These are phyloP conservation scores for Cyberlindnera misumaiensis DNA, from an alignment of 805 yeast genomes.

Conservation along the genomic window DNA sequence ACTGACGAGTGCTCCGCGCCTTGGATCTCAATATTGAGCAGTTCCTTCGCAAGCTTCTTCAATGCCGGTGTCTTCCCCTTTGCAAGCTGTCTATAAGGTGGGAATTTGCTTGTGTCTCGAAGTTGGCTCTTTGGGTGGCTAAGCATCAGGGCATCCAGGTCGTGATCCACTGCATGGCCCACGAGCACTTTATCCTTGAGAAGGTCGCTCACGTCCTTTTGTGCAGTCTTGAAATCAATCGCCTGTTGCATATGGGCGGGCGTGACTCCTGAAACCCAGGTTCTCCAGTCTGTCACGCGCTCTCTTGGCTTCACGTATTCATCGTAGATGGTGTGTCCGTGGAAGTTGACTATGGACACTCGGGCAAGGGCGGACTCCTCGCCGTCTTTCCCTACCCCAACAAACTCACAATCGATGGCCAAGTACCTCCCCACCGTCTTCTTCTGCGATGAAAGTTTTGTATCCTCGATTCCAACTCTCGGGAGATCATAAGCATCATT, in stretches of 20 bases:
- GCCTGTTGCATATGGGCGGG: conserved; percentile 68
- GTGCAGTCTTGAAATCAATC: conserved; percentile 60
- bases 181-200: conserved; percentile 54
- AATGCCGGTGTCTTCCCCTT: conserved; percentile 69
- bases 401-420: conserved; percentile 92
- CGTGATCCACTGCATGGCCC: conserved; percentile 84
- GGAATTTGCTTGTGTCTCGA: conserved; percentile 68
- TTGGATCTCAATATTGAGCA: conserved; percentile 60
- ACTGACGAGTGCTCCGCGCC: conserved; percentile 76
- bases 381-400: conserved; percentile 80
- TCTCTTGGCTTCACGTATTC: conserved; percentile 69
- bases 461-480: conserved; percentile 4
- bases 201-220: conserved; percentile 43
- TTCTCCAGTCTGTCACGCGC: conserved; percentile 82
- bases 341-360: conserved; percentile 79
- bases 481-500: conserved; percentile 17
- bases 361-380: conserved; percentile 68
- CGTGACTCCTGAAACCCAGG: conserved; percentile 84
- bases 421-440: conserved; percentile 61
- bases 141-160: conserved; percentile 58
- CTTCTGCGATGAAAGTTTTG: conserved; percentile 24
- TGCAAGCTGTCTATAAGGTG: conserved; percentile 50
- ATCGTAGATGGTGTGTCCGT: conserved; percentile 68
- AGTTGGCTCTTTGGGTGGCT: conserved; percentile 58
- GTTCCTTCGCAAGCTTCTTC: conserved; percentile 53